phyloP scores from a whole-genome alignment of 805 yeast genomes.

The Torulaspora gathmanii region DNA sequence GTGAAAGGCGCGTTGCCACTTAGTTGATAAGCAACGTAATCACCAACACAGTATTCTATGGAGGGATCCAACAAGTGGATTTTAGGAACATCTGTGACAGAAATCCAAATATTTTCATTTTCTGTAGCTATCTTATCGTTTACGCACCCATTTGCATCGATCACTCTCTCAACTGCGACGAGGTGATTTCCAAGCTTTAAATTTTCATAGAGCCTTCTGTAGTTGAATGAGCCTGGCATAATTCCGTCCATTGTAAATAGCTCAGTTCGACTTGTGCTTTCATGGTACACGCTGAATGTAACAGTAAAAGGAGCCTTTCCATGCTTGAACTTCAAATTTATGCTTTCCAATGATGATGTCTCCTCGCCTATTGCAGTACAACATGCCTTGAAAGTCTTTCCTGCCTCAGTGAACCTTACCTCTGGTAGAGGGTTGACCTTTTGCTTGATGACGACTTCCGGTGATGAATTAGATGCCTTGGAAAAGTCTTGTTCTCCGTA shows the following conservation, averaged over 20 bases:
- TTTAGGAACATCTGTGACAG: conserved; percentile 73
- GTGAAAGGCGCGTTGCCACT: conserved; percentile 78
- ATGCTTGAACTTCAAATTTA: conserved; percentile 45
- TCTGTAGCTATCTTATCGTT: conserved; percentile 39
- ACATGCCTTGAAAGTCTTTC: conserved; percentile 50
- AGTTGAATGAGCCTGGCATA: conserved; percentile 35
- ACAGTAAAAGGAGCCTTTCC: conserved; percentile 64
- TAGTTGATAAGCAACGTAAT: conserved; percentile 68
- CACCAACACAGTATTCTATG: conserved; percentile 83
- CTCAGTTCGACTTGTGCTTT: conserved; percentile 51
- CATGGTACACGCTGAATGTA: conserved; percentile 55
- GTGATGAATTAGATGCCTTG: conserved; percentile 22
- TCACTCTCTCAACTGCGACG: conserved; percentile 51
- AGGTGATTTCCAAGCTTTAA: conserved; percentile 67
- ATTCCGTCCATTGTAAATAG: conserved; percentile 44
- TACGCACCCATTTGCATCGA: conserved; percentile 68
- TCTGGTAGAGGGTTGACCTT: conserved; percentile 59
- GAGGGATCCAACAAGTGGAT: conserved; percentile 44
- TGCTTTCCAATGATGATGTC: conserved; percentile 40
- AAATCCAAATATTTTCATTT: conserved; percentile 45
- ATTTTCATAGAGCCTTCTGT: conserved; percentile 45
- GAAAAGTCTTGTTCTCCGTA: conserved; percentile 45
- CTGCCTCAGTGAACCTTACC: conserved; percentile 46
- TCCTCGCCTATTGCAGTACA: conserved; percentile 37
- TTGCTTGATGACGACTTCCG: conserved; percentile 43